phyloP scores from a whole-genome alignment of 2,329 filamentous ascomycete species.

The Exophiala calicioides region DNA sequence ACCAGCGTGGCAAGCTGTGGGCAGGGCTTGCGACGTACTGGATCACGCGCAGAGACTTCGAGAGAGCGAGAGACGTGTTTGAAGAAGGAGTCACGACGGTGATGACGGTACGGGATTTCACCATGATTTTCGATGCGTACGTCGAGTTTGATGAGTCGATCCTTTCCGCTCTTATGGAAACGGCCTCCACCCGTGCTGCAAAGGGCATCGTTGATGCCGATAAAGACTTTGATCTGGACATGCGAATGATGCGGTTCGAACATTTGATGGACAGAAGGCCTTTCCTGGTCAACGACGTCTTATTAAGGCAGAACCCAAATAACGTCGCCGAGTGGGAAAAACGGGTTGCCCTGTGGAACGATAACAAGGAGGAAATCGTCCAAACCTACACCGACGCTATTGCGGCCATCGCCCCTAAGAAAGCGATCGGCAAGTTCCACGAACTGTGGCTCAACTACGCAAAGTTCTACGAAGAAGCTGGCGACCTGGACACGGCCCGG shows the following conservation, averaged over 20 bases:
- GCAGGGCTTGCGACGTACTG: slow-evolving; percentile 93
- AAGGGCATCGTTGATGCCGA: slow-evolving; percentile 76
- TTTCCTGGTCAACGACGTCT: slow-evolving; percentile 93
- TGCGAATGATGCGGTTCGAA: slow-evolving; percentile 96
- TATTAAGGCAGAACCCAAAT: slow-evolving; percentile 92
- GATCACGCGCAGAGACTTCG: slow-evolving; percentile 90
- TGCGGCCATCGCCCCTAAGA: slow-evolving; percentile 88
- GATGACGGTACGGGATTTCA: slow-evolving; percentile 98
- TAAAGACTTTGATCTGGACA: slow-evolving; percentile 90
- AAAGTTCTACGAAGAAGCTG: slow-evolving; percentile 90
- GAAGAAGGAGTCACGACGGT: slow-evolving; percentile 97
- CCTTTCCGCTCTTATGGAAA: slow-evolving; percentile 87
- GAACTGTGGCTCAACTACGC: slow-evolving; percentile 96
- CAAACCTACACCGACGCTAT: slow-evolving; percentile 95
- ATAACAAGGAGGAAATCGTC: slow-evolving; percentile 87
- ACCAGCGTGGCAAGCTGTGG: slow-evolving; percentile 94
- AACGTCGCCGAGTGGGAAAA: slow-evolving; percentile 98
- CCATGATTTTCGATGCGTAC: slow-evolving; percentile 93
- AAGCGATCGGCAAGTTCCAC: slow-evolving; percentile 88
- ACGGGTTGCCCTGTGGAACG: slow-evolving; percentile 89
- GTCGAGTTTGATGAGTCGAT: slow-evolving; percentile 96
- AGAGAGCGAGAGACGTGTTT: slow-evolving; percentile 87
- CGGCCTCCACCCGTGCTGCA: slow-evolving; percentile 75
- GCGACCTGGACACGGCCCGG: slow-evolving; percentile 79
- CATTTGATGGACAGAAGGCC: slow-evolving; percentile 96